Evolutionary conservation across 164 flowering plant species (phyloP).

Genomic region (Stephania cephalantha): DNA sequence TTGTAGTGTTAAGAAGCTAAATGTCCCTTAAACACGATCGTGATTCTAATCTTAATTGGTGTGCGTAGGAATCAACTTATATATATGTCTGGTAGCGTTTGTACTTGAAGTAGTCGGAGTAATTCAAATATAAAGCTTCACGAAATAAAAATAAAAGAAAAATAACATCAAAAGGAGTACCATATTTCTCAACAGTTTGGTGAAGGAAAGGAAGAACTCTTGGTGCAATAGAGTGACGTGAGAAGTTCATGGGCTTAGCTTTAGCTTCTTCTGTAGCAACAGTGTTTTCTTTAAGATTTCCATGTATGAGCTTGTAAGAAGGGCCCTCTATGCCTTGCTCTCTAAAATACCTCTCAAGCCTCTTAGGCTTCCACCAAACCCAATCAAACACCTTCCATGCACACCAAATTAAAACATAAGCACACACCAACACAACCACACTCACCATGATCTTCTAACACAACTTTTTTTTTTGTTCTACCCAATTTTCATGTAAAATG

Average conservation of each 20-base stretch:
- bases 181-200: slow-evolving; percentile 11
- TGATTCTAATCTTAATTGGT: too few species aligned
- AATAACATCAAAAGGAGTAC: background rate
- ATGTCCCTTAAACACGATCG: too few species aligned
- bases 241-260: background rate
- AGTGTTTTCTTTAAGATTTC: slow-evolving; percentile 23
- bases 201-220: slow-evolving; percentile 16
- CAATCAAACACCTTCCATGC: slow-evolving; percentile 21
- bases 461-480: background rate
- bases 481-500: background rate
- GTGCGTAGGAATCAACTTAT: too few species aligned
- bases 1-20: too few species aligned
- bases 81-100: too few species aligned
- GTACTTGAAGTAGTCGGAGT: too few species aligned
- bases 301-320: slow-evolving; percentile 28
- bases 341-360: slow-evolving; percentile 25
- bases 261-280: background rate
- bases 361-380: slow-evolving; percentile 42
- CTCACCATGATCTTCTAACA: background rate
- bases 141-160: too few species aligned
- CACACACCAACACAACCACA: background rate
- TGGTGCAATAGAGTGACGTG: slow-evolving; percentile 16
- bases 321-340: slow-evolving; percentile 34
- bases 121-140: too few species aligned
- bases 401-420: slow-evolving; percentile 1